Evolutionary conservation across 129 eudicot species (phyloP).

Genomic region (Pulicaria dysenterica): DNA sequence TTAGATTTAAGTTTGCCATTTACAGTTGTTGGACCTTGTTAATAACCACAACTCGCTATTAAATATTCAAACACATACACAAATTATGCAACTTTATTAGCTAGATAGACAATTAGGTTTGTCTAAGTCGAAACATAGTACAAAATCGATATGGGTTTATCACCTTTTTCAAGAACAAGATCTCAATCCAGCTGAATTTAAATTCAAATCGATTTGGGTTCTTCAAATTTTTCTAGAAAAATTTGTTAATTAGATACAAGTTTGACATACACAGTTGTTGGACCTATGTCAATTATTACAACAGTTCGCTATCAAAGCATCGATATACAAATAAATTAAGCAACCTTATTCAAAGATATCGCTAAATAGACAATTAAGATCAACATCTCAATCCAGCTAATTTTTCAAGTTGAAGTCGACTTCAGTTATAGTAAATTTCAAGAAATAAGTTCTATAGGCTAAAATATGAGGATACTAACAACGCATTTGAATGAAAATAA

Average conservation of each 20-base stretch:
- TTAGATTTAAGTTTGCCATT: conserved; percentile 41
- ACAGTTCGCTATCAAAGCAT: no score
- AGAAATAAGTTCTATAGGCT: no score
- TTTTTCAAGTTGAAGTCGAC: no score
- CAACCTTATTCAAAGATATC: no score
- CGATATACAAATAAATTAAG: no score
- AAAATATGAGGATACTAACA: no score
- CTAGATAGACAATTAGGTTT: neutral
- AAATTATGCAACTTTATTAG: neutral
- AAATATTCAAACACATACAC: neutral
- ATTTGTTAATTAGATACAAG: neutral
- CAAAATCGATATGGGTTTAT: neutral
- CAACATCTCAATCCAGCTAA: no score
- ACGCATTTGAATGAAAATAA: neutral
- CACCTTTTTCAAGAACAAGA: neutral
- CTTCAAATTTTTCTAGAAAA: neutral
- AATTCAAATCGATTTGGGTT: neutral
- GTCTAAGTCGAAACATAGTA: conserved; percentile 3
- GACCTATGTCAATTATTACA: no score
- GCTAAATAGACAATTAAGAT: no score
- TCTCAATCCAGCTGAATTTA: neutral
- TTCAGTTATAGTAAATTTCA: no score
- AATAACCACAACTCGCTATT: conserved; percentile 13
- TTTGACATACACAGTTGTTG: no score
- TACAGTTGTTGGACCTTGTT: conserved; percentile 89